A percentile compares a stretch with the other conserved stretches of the same genome.
These are phyloP conservation scores for Jatropha multifida DNA, from an alignment of 441 rosid species.

Conservation along the genomic window DNA sequence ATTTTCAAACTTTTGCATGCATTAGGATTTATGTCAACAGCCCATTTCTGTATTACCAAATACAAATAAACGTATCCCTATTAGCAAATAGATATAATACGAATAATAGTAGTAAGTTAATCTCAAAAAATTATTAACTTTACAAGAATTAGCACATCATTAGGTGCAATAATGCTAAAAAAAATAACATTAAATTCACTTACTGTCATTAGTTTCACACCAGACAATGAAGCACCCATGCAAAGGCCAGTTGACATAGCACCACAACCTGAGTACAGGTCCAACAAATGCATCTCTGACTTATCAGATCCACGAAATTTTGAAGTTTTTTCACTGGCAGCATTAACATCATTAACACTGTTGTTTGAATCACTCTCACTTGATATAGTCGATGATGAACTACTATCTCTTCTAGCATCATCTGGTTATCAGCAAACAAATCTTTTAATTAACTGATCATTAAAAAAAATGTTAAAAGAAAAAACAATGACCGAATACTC, in stretches of 20 bases:
- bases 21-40: constrained; percentile 11
- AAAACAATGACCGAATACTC: background rate
- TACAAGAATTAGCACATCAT: background rate
- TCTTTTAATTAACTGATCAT: background rate
- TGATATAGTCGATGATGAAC: constrained; percentile 32
- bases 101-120: background rate
- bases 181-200: background rate
- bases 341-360: background rate
- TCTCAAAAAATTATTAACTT: background rate
- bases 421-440: constrained; percentile 6
- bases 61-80: background rate
- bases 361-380: constrained; percentile 23
- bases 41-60: constrained; percentile 13
- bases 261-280: constrained; percentile 22
- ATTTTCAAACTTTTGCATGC: constrained; percentile 20
- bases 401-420: constrained; percentile 15
- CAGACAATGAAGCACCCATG: constrained; percentile 18
- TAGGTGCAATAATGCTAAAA: background rate
- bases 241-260: constrained; percentile 22
- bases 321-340: background rate
- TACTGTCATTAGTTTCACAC: constrained; percentile 17
- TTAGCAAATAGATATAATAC: background rate
- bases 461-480: background rate
- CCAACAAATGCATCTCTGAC: constrained; percentile 13
- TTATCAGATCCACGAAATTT: background rate